Percentiles rank a stretch among this genome's conserved stretches.
These are phyloP conservation scores for Gracilaria caudata DNA, from an alignment of 23 red algal genomes.

Conservation along the genomic window DNA sequence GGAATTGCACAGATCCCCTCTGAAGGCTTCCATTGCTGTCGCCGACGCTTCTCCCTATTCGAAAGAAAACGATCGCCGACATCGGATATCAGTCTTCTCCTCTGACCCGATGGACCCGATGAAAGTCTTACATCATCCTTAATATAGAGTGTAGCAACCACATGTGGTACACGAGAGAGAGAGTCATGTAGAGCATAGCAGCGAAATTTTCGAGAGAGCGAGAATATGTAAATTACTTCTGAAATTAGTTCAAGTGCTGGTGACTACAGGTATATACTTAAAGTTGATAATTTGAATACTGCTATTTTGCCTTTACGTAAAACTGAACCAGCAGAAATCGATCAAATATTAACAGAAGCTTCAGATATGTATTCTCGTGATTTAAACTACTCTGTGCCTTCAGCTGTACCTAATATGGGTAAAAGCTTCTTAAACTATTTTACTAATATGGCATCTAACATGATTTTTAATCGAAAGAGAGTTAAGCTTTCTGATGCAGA, in stretches of 20 bases:
- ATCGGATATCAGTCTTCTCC: neutral
- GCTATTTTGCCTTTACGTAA: too few species aligned
- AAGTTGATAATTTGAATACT: too few species aligned
- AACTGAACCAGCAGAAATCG: too few species aligned
- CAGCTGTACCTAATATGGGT: too few species aligned
- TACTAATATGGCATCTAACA: too few species aligned
- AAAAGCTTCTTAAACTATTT: too few species aligned
- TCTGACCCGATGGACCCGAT: neutral
- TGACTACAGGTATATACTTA: too few species aligned
- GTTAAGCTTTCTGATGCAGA: too few species aligned
- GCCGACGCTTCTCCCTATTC: neutral
- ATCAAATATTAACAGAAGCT: too few species aligned
- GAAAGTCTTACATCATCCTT: neutral
- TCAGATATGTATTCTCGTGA: too few species aligned
- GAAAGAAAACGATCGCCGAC: neutral
- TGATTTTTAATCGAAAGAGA: too few species aligned
- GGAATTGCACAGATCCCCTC: slow-evolving; percentile 1
- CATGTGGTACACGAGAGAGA: neutral
- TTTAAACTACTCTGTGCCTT: too few species aligned
- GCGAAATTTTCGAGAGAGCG: neutral
- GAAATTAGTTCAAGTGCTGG: neutral
- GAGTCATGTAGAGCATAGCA: neutral
- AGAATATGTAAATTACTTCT: neutral
- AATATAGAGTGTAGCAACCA: neutral
- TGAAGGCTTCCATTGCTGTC: neutral